Evolutionary conservation across 1,284 basidiomycete species (phyloP).

Genomic region (Ceratobasidium sp.): DNA sequence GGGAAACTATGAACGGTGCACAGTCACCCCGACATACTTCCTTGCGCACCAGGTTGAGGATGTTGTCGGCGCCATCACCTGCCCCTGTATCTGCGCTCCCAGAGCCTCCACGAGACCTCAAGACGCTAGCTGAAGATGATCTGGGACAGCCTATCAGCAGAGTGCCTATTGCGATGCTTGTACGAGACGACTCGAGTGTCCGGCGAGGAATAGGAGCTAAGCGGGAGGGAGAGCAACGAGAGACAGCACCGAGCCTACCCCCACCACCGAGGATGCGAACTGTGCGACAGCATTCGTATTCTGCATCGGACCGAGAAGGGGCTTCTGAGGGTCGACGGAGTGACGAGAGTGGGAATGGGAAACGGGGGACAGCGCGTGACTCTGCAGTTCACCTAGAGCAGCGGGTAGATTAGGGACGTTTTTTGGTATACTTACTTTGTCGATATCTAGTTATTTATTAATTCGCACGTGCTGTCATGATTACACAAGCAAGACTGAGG

Average conservation of each 20-base stretch:
- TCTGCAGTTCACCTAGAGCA: conserved; percentile 31
- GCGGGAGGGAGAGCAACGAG: background rate
- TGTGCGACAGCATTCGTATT: conserved; percentile 30
- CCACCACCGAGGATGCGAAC: conserved; percentile 21
- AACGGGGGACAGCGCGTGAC: conserved; percentile 7
- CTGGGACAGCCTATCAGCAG: conserved; percentile 32
- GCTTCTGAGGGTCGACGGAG: conserved; percentile 29
- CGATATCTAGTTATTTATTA: background rate
- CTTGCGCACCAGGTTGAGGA: conserved; percentile 33
- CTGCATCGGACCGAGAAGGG: conserved; percentile 18
- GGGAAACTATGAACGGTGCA: background rate
- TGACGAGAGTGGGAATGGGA: conserved; percentile 15
- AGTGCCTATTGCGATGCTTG: conserved; percentile 32
- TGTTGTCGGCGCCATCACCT: conserved; percentile 33
- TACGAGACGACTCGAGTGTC: conserved; percentile 21
- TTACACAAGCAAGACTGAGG: background rate
- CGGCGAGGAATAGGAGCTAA: background rate
- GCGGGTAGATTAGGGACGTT: background rate
- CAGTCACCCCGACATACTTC: conserved; percentile 12
- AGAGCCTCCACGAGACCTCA: conserved; percentile 28
- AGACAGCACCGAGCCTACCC: conserved; percentile 28
- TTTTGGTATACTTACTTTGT: conserved; percentile 28
- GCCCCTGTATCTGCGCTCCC: conserved; percentile 28
- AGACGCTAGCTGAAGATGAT: conserved; percentile 12
- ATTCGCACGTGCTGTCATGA: background rate